phyloP scores from a whole-genome alignment of 1,284 basidiomycete species.

The Inonotus hispidus region DNA sequence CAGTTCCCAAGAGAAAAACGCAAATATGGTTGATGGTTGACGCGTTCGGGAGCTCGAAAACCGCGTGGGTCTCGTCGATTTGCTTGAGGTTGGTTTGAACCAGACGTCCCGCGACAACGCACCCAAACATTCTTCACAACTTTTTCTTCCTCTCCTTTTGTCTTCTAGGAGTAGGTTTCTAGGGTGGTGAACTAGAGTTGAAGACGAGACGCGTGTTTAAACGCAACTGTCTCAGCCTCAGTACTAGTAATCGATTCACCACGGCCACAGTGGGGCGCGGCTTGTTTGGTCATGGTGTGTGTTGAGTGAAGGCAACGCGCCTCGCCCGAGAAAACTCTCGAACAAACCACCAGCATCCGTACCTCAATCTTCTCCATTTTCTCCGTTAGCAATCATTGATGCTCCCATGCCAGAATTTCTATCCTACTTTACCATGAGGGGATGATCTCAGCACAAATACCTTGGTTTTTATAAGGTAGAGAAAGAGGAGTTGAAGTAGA shows the following conservation, averaged over 20 bases:
- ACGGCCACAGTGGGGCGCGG: too few species aligned
- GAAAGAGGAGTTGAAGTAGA: background rate
- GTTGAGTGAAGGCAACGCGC: background rate
- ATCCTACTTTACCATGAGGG: too few species aligned
- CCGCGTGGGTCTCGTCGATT: slow-evolving; percentile 80
- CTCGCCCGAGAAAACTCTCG: slow-evolving; percentile 5
- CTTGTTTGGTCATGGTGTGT: slow-evolving; percentile 1
- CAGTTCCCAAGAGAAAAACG: slow-evolving; percentile 80
- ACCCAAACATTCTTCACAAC: slow-evolving; percentile 58
- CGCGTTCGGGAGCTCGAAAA: slow-evolving; percentile 74
- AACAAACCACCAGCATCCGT: slow-evolving; percentile 6
- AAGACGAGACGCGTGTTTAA: background rate
- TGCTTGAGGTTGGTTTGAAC: slow-evolving; percentile 72
- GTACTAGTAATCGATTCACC: too few species aligned
- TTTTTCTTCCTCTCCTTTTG: background rate
- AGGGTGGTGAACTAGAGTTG: background rate
- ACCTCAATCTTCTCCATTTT: background rate
- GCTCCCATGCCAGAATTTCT: too few species aligned
- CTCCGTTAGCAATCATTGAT: background rate
- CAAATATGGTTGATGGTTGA: slow-evolving; percentile 85
- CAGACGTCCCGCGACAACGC: slow-evolving; percentile 69
- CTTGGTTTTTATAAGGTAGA: background rate
- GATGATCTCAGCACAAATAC: too few species aligned
- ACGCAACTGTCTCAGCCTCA: background rate
- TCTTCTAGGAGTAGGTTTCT: too few species aligned